Conservation (phyloP, 1,284 basidiomycete species). For the Ustilago loliicola region DNA sequence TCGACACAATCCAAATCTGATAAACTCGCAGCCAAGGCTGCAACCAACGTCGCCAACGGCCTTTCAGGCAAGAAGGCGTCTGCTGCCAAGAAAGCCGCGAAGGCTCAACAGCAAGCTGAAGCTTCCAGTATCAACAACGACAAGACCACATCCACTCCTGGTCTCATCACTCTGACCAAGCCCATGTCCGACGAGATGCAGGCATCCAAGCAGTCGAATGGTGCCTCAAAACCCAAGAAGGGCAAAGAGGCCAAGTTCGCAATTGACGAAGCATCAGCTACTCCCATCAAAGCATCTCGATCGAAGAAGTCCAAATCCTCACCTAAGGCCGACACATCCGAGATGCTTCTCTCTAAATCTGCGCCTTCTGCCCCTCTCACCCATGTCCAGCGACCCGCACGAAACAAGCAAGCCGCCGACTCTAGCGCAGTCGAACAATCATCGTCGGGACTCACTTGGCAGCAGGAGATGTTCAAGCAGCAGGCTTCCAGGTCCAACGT, state of each 20-base stretch:
- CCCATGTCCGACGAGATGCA: conserved; percentile 47
- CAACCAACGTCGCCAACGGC: conserved; percentile 32
- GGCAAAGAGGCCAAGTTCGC: conserved; percentile 43
- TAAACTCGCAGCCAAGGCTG: conserved; percentile 35
- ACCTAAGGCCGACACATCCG: conserved; percentile 36
- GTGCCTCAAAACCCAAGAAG: conserved; percentile 38
- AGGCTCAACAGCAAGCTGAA: conserved; percentile 28
- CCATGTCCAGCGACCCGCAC: conserved; percentile 23
- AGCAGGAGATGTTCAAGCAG: conserved; percentile 55
- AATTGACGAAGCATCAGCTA: conserved; percentile 27
- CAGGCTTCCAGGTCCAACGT: conserved; percentile 29
- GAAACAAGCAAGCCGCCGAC: conserved; percentile 17
- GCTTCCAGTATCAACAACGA: conserved; percentile 8
- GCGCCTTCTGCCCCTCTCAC: conserved; percentile 36
- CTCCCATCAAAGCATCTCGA: conserved; percentile 36
- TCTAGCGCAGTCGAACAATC: conserved; percentile 14
- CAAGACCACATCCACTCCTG: conserved; percentile 33
- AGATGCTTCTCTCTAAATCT: conserved; percentile 51
- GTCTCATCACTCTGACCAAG: conserved; percentile 57
- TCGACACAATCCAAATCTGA: conserved; percentile 37
- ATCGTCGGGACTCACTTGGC: conserved; percentile 53
- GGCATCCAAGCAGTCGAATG: conserved; percentile 29
- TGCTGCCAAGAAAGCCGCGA: conserved; percentile 32
- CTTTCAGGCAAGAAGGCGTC: conserved; percentile 50
- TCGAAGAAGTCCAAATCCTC: conserved; percentile 44